Evolutionary conservation across 2,329 filamentous ascomycete species (phyloP), one percentile per base, ranked within the genome.

Genomic region (Camillea tinctor): DNA sequence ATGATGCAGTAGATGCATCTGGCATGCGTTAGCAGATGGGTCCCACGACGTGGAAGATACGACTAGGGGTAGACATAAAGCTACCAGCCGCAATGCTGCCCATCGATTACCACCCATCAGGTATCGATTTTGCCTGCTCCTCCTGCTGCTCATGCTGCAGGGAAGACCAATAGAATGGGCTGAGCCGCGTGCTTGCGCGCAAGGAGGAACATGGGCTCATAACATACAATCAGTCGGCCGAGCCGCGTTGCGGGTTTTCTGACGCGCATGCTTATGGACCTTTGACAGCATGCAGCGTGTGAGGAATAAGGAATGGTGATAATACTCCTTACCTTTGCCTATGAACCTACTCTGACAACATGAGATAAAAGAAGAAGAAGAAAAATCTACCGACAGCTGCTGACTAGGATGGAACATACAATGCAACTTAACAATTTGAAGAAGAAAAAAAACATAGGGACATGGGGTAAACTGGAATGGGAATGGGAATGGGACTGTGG

Each of bases 51-150:
- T 71, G 69, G 68, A 69, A 64, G 63, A 56, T 57, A 56, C 63
- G 56, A 62, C 60, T 54, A 64, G 64, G 60, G 63, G 57, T 48
- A 66, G 59, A 68, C 68, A 68, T 67, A 67, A n/a, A 68, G 63
- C 64, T 70, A 68, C 67, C 57, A 67, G 68, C 73, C 60, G 73
- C 71, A 73, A 75, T 59, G 73, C 72, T 76, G 72, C 74, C 74
- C 73, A 75, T 74, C 63, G 52, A 30, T 66, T 66, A 70, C 69
- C 19, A 19, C 6, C 19, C 49, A 50, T 50, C 49, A 65, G 60
- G 75, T 76, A 75, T 69, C 68, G 64, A 69, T 72, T n/a, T n/a
- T 70, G 26, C 26, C 26, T 30, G 26, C 26, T 30, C 26, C 26
- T 30, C 69, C 70, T 71, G 53, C 62, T 54, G 36, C 54, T 57